Conservation (phyloP, 2,329 filamentous ascomycete species). For the Phyllosticta paracitricarpa region DNA sequence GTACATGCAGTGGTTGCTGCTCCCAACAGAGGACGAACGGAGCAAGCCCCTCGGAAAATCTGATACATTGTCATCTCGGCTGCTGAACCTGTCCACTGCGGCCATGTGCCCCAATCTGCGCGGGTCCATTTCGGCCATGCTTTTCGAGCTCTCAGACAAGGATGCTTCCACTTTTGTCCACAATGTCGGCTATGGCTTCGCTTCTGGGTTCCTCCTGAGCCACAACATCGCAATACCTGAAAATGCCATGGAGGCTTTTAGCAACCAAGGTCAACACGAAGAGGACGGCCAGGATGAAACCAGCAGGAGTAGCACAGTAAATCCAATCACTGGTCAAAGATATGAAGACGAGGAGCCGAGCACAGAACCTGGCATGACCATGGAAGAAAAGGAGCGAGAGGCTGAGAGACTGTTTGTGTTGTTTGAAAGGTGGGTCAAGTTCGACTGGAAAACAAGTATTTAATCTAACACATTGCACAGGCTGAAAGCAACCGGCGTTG, state of each 20-base stretch:
- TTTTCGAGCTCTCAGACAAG: slow-evolving; percentile 79
- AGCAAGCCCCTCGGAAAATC: slow-evolving; percentile 67
- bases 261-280: slow-evolving; percentile 13
- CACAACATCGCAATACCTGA: slow-evolving; percentile 71
- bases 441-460: neutral
- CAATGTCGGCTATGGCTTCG: slow-evolving; percentile 91
- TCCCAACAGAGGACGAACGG: slow-evolving; percentile 71
- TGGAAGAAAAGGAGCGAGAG: slow-evolving; percentile 85
- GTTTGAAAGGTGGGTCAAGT: slow-evolving; percentile 60
- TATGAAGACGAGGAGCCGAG: slow-evolving; percentile 53
- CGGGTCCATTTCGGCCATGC: slow-evolving; percentile 62
- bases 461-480: slow-evolving; percentile 22
- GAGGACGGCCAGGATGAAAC: slow-evolving; percentile 16
- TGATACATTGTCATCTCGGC: slow-evolving; percentile 60
- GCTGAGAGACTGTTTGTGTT: slow-evolving; percentile 82
- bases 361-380: slow-evolving; percentile 64
- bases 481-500: slow-evolving; percentile 63
- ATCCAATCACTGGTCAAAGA: slow-evolving; percentile 81
- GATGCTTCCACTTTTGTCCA: slow-evolving; percentile 72
- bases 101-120: slow-evolving; percentile 62
- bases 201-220: slow-evolving; percentile 78
- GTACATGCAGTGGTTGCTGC: slow-evolving; percentile 54
- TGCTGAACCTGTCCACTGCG: slow-evolving; percentile 70
- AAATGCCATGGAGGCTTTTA: slow-evolving; percentile 49
- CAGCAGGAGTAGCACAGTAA: slow-evolving; percentile 40